These are phyloP conservation scores for Spathaspora sp. DNA, from an alignment of 805 yeast genomes.

Conservation along the genomic window DNA sequence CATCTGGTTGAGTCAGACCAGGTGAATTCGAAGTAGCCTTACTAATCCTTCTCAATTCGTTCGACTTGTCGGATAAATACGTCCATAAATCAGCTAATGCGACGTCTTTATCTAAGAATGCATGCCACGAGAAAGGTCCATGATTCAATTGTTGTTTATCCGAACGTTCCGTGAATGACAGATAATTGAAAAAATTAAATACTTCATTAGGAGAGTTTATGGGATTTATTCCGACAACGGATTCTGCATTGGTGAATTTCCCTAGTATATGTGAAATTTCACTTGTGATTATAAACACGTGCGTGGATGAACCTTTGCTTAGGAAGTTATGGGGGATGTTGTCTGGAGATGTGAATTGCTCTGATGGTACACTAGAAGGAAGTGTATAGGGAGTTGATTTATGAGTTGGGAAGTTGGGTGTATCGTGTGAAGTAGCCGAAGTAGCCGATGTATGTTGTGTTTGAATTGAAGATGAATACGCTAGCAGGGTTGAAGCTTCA, in stretches of 20 bases:
- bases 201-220: constrained; percentile 23
- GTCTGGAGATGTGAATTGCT: not conserved
- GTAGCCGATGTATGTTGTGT: not conserved
- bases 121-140: constrained; percentile 51
- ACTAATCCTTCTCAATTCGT: not conserved
- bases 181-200: constrained; percentile 39
- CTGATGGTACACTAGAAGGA: not conserved
- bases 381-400: not conserved
- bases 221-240: constrained; percentile 18
- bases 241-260: not conserved
- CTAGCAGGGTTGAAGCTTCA: not conserved
- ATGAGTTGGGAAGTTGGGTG: not conserved
- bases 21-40: not conserved
- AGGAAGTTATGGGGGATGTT: not conserved
- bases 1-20: not conserved
- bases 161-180: constrained; percentile 33
- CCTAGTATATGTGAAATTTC: not conserved
- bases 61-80: constrained; percentile 6
- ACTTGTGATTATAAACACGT: constrained; percentile 2
- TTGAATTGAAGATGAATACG: not conserved
- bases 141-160: constrained; percentile 39
- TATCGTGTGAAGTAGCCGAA: not conserved
- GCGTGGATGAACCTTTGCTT: not conserved
- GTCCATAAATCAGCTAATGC: constrained; percentile 10
- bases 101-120: constrained; percentile 46